Percentiles rank a stretch among this genome's conserved stretches.
Conservation (phyloP, 2,329 filamentous ascomycete species). For the Ceratocystis alfenasii region DNA sequence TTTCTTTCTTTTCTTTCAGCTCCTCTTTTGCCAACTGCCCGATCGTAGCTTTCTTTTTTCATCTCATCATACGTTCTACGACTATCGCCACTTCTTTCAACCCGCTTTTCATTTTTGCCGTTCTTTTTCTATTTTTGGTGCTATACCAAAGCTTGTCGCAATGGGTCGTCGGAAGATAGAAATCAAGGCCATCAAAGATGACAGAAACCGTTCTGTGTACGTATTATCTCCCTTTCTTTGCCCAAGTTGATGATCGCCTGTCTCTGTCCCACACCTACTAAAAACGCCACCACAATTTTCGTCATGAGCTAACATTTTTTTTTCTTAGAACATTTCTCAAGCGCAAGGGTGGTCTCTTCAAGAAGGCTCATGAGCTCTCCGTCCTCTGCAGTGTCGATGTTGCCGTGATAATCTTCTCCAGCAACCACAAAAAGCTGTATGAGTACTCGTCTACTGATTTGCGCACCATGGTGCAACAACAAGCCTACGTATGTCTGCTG, state of each 20-base stretch:
- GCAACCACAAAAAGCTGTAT: slow-evolving; percentile 90
- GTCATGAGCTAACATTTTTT: not conserved
- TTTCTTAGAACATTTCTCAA: slow-evolving; percentile 78
- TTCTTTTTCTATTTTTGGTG: slow-evolving; percentile 6
- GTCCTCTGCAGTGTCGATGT: slow-evolving; percentile 98
- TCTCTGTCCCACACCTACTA: not conserved
- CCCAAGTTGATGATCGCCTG: not conserved
- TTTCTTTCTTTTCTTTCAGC: not conserved
- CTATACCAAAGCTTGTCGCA: slow-evolving; percentile 7
- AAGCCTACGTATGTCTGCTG: slow-evolving; percentile 66
- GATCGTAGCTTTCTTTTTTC: not conserved
- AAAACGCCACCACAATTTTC: not conserved
- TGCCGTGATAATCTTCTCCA: slow-evolving; percentile 95
- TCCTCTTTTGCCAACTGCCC: not conserved
- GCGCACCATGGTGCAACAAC: slow-evolving; percentile 74
- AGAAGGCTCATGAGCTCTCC: slow-evolving; percentile 97
- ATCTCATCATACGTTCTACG: not conserved
- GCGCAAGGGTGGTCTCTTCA: slow-evolving; percentile 96
- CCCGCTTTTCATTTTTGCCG: not conserved
- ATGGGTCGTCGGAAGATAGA: slow-evolving; percentile 99
- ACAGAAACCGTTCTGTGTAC: slow-evolving; percentile 94
- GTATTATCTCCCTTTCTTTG: slow-evolving; percentile 29
- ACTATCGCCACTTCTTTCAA: slow-evolving; percentile 8
- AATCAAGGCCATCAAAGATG: slow-evolving; percentile 99
- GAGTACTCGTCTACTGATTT: slow-evolving; percentile 94